Evolutionary conservation across 345 rosid species (phyloP).

Genomic region (Linum usitatissimum): DNA sequence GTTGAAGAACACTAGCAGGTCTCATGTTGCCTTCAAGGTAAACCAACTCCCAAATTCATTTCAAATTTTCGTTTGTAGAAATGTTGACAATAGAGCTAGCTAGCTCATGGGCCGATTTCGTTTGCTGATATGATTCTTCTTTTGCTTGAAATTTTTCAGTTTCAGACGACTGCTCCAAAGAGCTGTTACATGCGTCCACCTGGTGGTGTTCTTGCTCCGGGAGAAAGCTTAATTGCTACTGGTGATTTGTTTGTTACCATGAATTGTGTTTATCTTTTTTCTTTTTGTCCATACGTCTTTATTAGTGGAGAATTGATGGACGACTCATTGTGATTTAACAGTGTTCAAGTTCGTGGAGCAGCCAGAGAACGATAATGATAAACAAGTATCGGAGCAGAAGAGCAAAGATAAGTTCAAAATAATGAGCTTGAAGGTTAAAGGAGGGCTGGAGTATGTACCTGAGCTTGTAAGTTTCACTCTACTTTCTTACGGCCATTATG

Average conservation of each 20-base stretch:
- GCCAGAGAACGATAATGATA: constrained; percentile 19
- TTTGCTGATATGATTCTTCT: background rate
- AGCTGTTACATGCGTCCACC: constrained; percentile 29
- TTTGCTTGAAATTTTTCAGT: constrained; percentile 6
- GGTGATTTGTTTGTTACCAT: constrained; percentile 9
- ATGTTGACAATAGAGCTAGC: background rate
- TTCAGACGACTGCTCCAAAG: constrained; percentile 28
- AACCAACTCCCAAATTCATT: background rate
- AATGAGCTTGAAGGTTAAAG: constrained; percentile 27
- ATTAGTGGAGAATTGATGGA: too few relatives aligned
- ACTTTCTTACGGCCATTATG: too few relatives aligned
- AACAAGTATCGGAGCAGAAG: constrained; percentile 16
- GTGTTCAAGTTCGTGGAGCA: constrained; percentile 26
- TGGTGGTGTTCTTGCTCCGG: constrained; percentile 26
- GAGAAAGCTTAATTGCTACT: constrained; percentile 23
- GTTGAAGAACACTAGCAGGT: constrained; percentile 76
- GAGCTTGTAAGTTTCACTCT: constrained; percentile 22
- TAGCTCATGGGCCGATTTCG: too few relatives aligned
- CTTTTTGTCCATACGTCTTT: too few relatives aligned
- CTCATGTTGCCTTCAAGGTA: constrained; percentile 94
- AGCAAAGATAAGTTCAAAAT: constrained; percentile 24
- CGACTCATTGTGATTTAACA: background rate
- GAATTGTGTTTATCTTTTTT: too few relatives aligned
- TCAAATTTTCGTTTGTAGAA: background rate
- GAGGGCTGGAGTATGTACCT: constrained; percentile 20